Conservation (phyloP, 257 asterid genomes). For the Cruciata laevipes region DNA sequence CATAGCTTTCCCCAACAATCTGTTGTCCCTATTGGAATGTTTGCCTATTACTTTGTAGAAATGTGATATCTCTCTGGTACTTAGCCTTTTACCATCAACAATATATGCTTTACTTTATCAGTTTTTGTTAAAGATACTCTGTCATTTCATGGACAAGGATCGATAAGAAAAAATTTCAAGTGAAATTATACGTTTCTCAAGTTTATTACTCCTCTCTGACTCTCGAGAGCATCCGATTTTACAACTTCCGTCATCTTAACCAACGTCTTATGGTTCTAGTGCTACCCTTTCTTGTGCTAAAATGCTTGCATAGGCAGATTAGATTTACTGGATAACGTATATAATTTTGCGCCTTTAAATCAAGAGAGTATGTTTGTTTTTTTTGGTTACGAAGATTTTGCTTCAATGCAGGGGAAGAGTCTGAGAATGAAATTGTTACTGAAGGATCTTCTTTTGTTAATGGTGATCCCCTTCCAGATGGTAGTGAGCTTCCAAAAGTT, state of each 20-base stretch:
- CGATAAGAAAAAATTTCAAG: background rate
- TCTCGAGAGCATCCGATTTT: background rate
- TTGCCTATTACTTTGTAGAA: background rate
- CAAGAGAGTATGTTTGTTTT: background rate
- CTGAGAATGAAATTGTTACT: conserved; percentile 44
- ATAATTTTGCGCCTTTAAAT: background rate
- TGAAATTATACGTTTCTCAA: background rate
- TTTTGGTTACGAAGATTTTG: background rate
- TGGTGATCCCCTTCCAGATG: conserved; percentile 72
- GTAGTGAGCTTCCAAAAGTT: conserved; percentile 67
- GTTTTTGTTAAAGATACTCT: too few species aligned
- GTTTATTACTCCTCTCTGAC: background rate
- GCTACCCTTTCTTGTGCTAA: background rate
- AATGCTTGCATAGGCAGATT: conserved; percentile 1
- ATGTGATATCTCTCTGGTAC: background rate
- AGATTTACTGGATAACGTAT: background rate
- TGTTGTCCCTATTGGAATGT: background rate
- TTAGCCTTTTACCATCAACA: background rate
- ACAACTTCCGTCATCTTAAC: background rate
- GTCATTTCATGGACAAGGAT: background rate
- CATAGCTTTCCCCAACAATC: background rate
- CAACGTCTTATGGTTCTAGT: background rate
- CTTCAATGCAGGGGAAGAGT: conserved; percentile 42
- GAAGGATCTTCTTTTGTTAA: conserved; percentile 74
- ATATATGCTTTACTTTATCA: background rate